phyloP scores from a whole-genome alignment of 2,329 filamentous ascomycete genomes.

The Talaromyces sp. region DNA sequence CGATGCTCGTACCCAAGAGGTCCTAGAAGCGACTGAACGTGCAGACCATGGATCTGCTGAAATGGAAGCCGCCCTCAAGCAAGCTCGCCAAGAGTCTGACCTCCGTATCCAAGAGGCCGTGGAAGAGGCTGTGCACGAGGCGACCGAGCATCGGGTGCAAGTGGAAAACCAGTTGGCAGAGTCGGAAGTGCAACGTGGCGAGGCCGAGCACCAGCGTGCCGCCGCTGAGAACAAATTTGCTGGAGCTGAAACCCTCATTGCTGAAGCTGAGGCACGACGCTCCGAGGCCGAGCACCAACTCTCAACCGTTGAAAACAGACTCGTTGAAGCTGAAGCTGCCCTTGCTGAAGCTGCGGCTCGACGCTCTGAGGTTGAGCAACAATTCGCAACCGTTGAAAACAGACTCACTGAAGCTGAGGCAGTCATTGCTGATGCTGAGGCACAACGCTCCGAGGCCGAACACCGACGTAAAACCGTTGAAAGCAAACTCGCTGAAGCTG shows the following conservation, averaged over 20 bases:
- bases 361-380: not conserved
- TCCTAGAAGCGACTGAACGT: slow-evolving; percentile 29
- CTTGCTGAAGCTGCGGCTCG: not conserved
- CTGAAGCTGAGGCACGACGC: not conserved
- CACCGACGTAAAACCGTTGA: too few species aligned
- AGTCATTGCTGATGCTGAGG: slow-evolving; percentile 18
- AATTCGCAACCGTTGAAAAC: not conserved
- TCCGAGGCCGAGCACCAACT: not conserved
- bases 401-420: not conserved
- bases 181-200: slow-evolving; percentile 8
- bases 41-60: slow-evolving; percentile 31
- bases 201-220: not conserved
- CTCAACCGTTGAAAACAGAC: not conserved
- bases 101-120: slow-evolving; percentile 23
- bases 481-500: slow-evolving; percentile 18
- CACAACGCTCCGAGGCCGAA: slow-evolving; percentile 1
- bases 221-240: not conserved
- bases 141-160: slow-evolving; percentile 12
- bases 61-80: slow-evolving; percentile 34
- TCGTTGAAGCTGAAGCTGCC: not conserved
- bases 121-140: slow-evolving; percentile 14
- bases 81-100: slow-evolving; percentile 25
- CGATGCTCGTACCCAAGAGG: slow-evolving; percentile 24
- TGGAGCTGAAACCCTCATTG: not conserved
- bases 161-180: slow-evolving; percentile 1